These are phyloP conservation scores for Boletellus emodensis DNA, from an alignment of 768 basidiomycete genomes.

Conservation along the genomic window DNA sequence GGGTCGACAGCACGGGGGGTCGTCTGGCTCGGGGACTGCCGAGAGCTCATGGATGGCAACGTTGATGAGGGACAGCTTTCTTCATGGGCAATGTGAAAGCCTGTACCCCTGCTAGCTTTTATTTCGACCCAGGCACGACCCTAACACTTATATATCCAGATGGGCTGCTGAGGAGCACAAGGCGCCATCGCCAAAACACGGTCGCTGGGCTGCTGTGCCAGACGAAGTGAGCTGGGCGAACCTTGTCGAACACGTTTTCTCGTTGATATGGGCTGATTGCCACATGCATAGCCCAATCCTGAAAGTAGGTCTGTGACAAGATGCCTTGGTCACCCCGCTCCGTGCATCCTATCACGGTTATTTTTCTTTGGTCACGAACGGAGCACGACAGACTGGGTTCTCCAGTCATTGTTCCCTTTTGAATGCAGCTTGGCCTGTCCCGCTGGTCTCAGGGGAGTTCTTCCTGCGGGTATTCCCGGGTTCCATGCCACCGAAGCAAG, in stretches of 20 bases:
- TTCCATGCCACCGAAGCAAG: slow-evolving; percentile 8
- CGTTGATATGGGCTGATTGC: slow-evolving; percentile 6
- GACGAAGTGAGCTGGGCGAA: neutral
- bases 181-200: slow-evolving; percentile 13
- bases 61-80: neutral
- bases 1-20: slow-evolving; percentile 13
- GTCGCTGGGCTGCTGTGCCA: slow-evolving; percentile 13
- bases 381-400: neutral
- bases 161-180: slow-evolving; percentile 2
- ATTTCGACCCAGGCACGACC: slow-evolving; percentile 17
- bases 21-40: slow-evolving; percentile 14
- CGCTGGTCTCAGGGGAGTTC: neutral
- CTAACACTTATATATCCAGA: slow-evolving; percentile 7
- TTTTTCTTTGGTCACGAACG: neutral
- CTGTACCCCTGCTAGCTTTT: slow-evolving; percentile 2
- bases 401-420: neutral
- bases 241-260: slow-evolving; percentile 16
- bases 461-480: slow-evolving; percentile 15
- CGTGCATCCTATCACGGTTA: neutral
- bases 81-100: neutral
- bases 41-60: slow-evolving; percentile 4
- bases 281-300: neutral
- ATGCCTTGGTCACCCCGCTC: neutral
- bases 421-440: neutral
- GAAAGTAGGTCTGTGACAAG: slow-evolving; percentile 1